A percentile compares a stretch with the other conserved stretches of the same genome.
These are phyloP conservation scores for Dichomitus squalens DNA, from an alignment of 1,284 basidiomycete genomes.

Conservation along the genomic window DNA sequence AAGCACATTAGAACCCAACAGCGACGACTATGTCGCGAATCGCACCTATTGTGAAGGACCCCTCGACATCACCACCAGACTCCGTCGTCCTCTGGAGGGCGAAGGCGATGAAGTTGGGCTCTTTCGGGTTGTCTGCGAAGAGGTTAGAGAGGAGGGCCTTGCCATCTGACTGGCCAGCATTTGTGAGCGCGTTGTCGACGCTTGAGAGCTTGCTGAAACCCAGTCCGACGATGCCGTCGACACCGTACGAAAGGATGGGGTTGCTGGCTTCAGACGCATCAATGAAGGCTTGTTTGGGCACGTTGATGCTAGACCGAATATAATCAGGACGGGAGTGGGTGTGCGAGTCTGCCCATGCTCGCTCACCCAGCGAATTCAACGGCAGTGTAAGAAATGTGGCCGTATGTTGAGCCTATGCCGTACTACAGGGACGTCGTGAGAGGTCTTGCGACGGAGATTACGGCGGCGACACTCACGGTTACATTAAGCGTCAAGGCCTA, in stretches of 20 bases:
- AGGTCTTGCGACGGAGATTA: not conserved
- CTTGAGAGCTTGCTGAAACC: slow-evolving; percentile 76
- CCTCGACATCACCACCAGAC: slow-evolving; percentile 53
- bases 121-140: slow-evolving; percentile 63
- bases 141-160: slow-evolving; percentile 74
- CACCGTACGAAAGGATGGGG: slow-evolving; percentile 72
- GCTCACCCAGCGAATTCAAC: slow-evolving; percentile 70
- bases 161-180: slow-evolving; percentile 57
- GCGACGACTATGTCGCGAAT: not conserved
- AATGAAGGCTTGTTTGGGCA: slow-evolving; percentile 68
- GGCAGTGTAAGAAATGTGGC: slow-evolving; percentile 59
- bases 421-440: slow-evolving; percentile 49
- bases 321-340: not conserved
- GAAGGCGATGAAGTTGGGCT: slow-evolving; percentile 81
- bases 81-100: slow-evolving; percentile 63
- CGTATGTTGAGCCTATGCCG: slow-evolving; percentile 75
- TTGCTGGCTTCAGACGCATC: slow-evolving; percentile 63
- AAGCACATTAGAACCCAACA: not conserved
- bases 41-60: slow-evolving; percentile 70
- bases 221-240: slow-evolving; percentile 74
- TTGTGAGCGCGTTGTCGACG: slow-evolving; percentile 62
- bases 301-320: slow-evolving; percentile 51
- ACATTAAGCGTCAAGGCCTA: slow-evolving; percentile 55
- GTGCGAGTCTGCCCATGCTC: not conserved
- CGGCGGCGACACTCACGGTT: slow-evolving; percentile 47